Conservation (phyloP, 2,329 filamentous ascomycete genomes). For the Aspergillus puulaauensis region DNA sequence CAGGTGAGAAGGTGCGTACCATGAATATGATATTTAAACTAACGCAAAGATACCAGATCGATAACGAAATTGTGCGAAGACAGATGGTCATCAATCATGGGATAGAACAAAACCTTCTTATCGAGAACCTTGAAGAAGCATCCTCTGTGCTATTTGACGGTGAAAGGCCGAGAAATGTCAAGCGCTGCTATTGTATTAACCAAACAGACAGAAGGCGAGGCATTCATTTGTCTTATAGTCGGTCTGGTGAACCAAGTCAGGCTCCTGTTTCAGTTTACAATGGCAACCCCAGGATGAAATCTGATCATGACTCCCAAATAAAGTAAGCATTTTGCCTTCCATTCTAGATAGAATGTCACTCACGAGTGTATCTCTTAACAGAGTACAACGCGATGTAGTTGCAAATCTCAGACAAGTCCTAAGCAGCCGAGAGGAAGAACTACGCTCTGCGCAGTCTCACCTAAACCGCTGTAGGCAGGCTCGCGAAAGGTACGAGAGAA, state of each 20-base stretch:
- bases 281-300: slow-evolving; percentile 71
- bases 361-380: slow-evolving; percentile 20
- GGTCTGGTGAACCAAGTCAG: slow-evolving; percentile 50
- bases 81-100: slow-evolving; percentile 78
- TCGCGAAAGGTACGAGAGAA: slow-evolving; percentile 51
- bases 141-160: slow-evolving; percentile 66
- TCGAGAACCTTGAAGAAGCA: slow-evolving; percentile 67
- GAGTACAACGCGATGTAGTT: slow-evolving; percentile 48
- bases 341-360: not conserved
- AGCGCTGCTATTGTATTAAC: slow-evolving; percentile 63
- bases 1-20: slow-evolving; percentile 45
- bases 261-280: slow-evolving; percentile 54
- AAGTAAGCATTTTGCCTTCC: slow-evolving; percentile 32
- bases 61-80: slow-evolving; percentile 73
- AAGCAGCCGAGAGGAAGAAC: slow-evolving; percentile 51
- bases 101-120: slow-evolving; percentile 82
- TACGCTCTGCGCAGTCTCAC: slow-evolving; percentile 49
- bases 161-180: slow-evolving; percentile 66
- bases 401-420: slow-evolving; percentile 58
- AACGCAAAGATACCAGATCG: slow-evolving; percentile 55
- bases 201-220: slow-evolving; percentile 65
- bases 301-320: slow-evolving; percentile 70
- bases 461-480: slow-evolving; percentile 52
- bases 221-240: slow-evolving; percentile 56
- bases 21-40: slow-evolving; percentile 13